Evolutionary conservation across 2,329 filamentous ascomycete species (phyloP), one percentile per base, ranked within the genome.

Genomic region (Pseudodiploospora longispora): DNA sequence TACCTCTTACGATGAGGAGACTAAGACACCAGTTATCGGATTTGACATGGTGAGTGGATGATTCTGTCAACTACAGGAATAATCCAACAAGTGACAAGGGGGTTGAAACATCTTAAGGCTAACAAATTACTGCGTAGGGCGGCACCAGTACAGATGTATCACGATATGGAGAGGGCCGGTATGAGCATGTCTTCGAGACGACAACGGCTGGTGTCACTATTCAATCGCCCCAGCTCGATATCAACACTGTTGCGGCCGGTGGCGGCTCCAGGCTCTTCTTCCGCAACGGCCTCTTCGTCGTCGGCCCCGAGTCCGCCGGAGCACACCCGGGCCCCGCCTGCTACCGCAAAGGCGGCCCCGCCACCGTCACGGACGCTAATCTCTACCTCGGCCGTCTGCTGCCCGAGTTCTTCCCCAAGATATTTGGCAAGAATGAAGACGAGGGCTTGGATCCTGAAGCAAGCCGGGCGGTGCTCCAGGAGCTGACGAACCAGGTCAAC

Each of bases 201-300:
- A 95, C 87, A 0, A 95, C 88, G 1, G 90, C 90, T 0, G 90
- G 90, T n/a, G 87, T 95, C 1, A 91, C 89, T 1, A 93, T 95
- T 29, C 89, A 95, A 56, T 90, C 86, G 1, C 90, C 90, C 0
- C 89, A 95, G 57, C 75, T 95, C 0, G 89, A 95, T 58, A 95
- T 95, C 67, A 95, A 95, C 63, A 96, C 90, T 0, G 90, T 96
- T 1, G 90, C 90, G 5, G 90, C 90, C 3, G 90, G 90, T 38
- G 90, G 90, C 50, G 88, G 88, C 6, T 91, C 85, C 1, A 74
- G 83, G 30, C 71, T 96, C 4, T 93, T 94, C 64, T 95, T 87
- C 75, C 81, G 79, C 50, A 95, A 95, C 51, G 89, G 90, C 1
- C 70, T 96, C 1, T 95, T 96, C 52, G 85, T 90, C 0, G 89